A percentile compares a stretch with the other conserved stretches of the same genome.
Conservation (phyloP, 148 eudicot species). For the Spergularia bocconei region DNA sequence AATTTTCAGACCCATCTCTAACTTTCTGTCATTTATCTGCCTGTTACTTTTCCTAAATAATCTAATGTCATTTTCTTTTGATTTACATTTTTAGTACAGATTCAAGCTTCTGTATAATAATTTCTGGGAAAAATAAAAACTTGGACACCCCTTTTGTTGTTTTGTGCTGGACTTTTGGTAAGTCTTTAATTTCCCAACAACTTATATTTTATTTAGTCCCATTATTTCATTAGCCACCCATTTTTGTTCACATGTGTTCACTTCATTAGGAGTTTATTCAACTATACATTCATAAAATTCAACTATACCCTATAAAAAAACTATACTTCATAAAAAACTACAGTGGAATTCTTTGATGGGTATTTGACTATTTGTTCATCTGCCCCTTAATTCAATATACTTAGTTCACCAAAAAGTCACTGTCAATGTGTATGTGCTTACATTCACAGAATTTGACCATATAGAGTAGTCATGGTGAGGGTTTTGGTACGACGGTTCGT, state of each 20-base stretch:
- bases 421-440: too few relatives aligned
- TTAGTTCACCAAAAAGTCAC: too few relatives aligned
- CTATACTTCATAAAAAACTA: too few relatives aligned
- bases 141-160: neutral
- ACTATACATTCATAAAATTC: neutral
- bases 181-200: neutral
- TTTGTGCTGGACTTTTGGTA: constrained; percentile 2
- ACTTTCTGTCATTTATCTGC: neutral
- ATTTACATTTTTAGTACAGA: neutral
- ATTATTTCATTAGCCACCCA: neutral
- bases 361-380: too few relatives aligned
- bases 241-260: neutral
- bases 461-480: too few relatives aligned
- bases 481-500: too few relatives aligned
- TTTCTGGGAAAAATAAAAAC: neutral
- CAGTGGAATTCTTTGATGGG: too few relatives aligned
- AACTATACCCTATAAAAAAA: too few relatives aligned
- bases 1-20: neutral
- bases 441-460: too few relatives aligned
- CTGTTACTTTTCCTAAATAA: neutral
- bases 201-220: too few relatives aligned
- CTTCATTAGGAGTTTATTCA: neutral
- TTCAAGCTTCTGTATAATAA: too few relatives aligned
- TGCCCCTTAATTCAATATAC: too few relatives aligned
- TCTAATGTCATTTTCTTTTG: neutral